phyloP scores from a whole-genome alignment of 2,329 filamentous ascomycete genomes.

The Aspergillus melleus region DNA sequence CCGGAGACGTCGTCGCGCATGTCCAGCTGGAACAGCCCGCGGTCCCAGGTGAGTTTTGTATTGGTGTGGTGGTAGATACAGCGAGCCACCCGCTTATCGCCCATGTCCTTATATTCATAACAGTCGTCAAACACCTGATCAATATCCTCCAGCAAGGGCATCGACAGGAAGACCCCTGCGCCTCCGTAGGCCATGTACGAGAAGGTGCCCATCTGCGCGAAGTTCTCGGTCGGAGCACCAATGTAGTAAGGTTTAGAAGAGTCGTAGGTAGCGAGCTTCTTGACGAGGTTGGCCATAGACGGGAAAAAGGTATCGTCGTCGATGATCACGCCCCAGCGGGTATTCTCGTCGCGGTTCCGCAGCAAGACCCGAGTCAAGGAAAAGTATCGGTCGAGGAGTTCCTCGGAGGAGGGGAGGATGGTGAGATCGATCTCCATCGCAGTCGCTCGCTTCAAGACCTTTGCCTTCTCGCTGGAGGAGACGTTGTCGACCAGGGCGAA shows the following conservation, averaged over 20 bases:
- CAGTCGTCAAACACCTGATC: conserved; percentile 52
- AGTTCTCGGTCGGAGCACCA: conserved; percentile 59
- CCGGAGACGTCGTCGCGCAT: conserved; percentile 56
- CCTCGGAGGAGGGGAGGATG: conserved; percentile 38
- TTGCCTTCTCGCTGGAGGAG: conserved; percentile 26
- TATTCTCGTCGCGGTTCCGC: conserved; percentile 43
- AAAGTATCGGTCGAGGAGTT: conserved; percentile 56
- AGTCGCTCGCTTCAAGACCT: conserved; percentile 35
- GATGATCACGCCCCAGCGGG: conserved; percentile 58
- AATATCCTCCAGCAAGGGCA: conserved; percentile 53
- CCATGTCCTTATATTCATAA: conserved; percentile 46
- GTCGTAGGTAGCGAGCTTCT: conserved; percentile 52
- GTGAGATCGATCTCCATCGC: conserved; percentile 45
- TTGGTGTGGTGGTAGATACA: conserved; percentile 58
- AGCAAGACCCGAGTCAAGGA: conserved; percentile 55
- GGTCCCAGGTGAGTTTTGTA: conserved; percentile 55
- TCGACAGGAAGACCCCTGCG: conserved; percentile 59
- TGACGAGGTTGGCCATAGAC: conserved; percentile 52
- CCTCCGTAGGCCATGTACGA: conserved; percentile 63
- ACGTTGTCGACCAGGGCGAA: conserved; percentile 53
- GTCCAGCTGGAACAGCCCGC: conserved; percentile 59
- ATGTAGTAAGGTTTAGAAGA: conserved; percentile 54
- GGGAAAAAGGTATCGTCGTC: conserved; percentile 67
- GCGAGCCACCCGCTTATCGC: conserved; percentile 58
- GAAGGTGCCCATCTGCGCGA: conserved; percentile 52